Evolutionary conservation across 2,329 filamentous ascomycete species (phyloP), one percentile per base, ranked within the genome.

Genomic region (Pseudogymnoascus sp.): DNA sequence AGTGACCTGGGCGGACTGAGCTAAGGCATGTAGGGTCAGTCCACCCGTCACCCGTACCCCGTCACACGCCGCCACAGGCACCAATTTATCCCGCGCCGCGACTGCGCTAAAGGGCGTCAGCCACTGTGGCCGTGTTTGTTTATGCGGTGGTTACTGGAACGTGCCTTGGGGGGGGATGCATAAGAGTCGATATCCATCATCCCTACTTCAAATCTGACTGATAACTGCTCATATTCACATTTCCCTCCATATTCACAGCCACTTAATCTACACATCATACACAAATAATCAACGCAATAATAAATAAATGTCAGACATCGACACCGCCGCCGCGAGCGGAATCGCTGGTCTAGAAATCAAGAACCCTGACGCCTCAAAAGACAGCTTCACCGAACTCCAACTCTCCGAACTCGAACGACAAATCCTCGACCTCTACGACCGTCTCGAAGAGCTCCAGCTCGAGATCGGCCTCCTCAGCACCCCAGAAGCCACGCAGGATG

Each of bases 381-480:
- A 61, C 14, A 61, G 64, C 4, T 44, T 26, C 47, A 33, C 33
- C 6, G 63, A 75, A 64, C 78, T 86, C 38, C 78, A 81, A 6
- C 78, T 93, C 47, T 89, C 87, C 1, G 80, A 84, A 37, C 80
- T 83, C 65, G 91, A 96, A 75, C 77, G 81, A 69, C 80, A 81
- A 67, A 81, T 88, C 29, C 78, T 95, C 37, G 81, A 85, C 42
- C 81, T 93, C 59, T 89, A 91, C 74, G 86, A 92, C 72, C 82
- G 82, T 67, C 77, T 91, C 26, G 85, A 88, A 70, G 85, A 90
- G 72, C 79, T 93, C 50, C 84, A 86, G 70, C 77, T 93, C 21
- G 87, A 95, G 76, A 83, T 86, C 63, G 86, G 86, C 38, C 79
- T 95, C 40, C 75, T 92, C 11, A 75, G 80, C 68, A 76, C 77